phyloP scores from a whole-genome alignment of 1,139 yeast genomes.

The Yamadazyma membranifaciens region DNA sequence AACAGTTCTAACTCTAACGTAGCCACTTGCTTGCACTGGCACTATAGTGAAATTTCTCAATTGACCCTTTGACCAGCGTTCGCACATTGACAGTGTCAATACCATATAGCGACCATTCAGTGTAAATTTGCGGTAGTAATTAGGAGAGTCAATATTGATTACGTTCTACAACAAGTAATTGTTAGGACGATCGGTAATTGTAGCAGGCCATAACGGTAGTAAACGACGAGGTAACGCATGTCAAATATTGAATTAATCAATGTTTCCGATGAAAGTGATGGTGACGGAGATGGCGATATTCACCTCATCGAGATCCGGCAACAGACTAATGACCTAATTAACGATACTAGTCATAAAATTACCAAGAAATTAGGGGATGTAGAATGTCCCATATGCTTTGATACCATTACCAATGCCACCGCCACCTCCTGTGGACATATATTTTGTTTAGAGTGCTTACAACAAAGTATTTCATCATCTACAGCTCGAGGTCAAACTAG shows the following conservation, averaged over 20 bases:
- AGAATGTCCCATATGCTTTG: slow-evolving; percentile 50
- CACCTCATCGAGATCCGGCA: slow-evolving; percentile 38
- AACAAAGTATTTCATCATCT: slow-evolving; percentile 41
- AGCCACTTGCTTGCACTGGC: too few relatives aligned
- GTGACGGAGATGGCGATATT: slow-evolving; percentile 35
- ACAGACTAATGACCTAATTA: slow-evolving; percentile 35
- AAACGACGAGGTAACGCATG: not conserved
- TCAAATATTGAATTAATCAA: slow-evolving; percentile 5
- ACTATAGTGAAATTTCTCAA: too few relatives aligned
- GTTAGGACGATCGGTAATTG: too few relatives aligned
- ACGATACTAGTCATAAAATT: slow-evolving; percentile 18
- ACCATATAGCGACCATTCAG: too few relatives aligned
- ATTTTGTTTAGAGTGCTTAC: slow-evolving; percentile 46
- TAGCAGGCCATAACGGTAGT: too few relatives aligned
- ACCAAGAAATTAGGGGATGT: slow-evolving; percentile 36
- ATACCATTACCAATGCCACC: slow-evolving; percentile 39
- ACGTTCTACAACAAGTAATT: too few relatives aligned
- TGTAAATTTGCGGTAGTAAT: too few relatives aligned
- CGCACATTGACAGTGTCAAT: too few relatives aligned
- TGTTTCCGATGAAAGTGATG: slow-evolving; percentile 19
- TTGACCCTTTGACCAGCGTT: too few relatives aligned
- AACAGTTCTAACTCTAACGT: too few relatives aligned
- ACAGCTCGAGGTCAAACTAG: slow-evolving; percentile 42
- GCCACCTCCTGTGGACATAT: slow-evolving; percentile 47
- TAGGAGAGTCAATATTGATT: too few relatives aligned